Conservation (phyloP, 305 asterid species). For the Fraxinus baroniana region DNA sequence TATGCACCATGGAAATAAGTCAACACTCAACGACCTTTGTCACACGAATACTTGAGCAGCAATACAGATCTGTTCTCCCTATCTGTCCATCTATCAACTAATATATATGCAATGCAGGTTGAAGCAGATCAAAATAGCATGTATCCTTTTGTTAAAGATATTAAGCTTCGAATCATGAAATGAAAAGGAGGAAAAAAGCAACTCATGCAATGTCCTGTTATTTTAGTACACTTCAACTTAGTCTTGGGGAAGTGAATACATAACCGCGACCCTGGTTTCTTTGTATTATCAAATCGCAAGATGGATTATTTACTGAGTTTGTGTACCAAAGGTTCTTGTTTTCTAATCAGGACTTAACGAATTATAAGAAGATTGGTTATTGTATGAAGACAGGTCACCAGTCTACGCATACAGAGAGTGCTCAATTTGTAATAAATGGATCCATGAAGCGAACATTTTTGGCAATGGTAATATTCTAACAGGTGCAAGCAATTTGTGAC, state of each 20-base stretch:
- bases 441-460: not conserved
- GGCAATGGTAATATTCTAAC: not conserved
- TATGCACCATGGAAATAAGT: not conserved
- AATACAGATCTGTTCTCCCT: not conserved
- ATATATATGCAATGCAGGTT: not conserved
- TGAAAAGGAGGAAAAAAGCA: not conserved
- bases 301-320: not conserved
- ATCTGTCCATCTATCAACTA: not conserved
- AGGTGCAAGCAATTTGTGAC: not conserved
- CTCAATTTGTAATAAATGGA: not conserved
- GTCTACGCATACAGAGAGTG: not conserved
- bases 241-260: not conserved
- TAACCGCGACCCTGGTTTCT: not conserved
- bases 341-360: not conserved
- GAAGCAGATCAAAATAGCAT: not conserved
- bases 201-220: not conserved
- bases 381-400: not conserved
- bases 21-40: not conserved
- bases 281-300: not conserved
- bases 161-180: not conserved
- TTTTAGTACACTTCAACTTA: not conserved
- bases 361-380: not conserved
- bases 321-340: not conserved
- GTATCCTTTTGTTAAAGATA: not conserved
- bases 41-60: not conserved